phyloP scores from a whole-genome alignment of 106 monocot genomes.

The Gastrodia elata region DNA sequence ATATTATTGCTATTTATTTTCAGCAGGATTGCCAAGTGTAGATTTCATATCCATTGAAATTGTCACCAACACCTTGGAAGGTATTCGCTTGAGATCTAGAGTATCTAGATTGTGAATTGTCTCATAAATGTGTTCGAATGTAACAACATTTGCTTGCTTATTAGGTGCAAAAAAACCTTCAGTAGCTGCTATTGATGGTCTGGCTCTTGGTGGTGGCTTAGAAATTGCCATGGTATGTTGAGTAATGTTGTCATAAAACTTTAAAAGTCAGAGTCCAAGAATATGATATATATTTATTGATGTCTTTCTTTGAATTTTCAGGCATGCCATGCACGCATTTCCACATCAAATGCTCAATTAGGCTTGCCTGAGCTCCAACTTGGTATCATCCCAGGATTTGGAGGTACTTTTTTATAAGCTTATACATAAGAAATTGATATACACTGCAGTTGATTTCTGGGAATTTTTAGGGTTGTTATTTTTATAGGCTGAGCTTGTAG shows the following conservation, averaged over 20 bases:
- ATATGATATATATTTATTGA: background rate
- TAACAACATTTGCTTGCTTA: constrained; percentile 5
- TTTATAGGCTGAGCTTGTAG: background rate
- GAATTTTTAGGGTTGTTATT: background rate
- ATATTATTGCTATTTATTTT: constrained; percentile 3
- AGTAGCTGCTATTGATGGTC: constrained; percentile 87
- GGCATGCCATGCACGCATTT: constrained; percentile 84
- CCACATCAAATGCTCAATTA: constrained; percentile 58
- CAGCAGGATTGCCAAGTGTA: constrained; percentile 52
- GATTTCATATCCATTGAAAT: constrained; percentile 71
- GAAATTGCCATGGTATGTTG: constrained; percentile 84
- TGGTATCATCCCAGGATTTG: constrained; percentile 84
- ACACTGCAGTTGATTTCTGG: background rate
- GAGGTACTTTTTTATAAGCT: constrained; percentile 41
- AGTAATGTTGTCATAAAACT: background rate
- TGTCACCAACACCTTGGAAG: constrained; percentile 69
- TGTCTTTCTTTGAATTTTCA: constrained; percentile 14
- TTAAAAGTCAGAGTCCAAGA: background rate
- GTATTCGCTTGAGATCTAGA: constrained; percentile 16
- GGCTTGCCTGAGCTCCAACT: constrained; percentile 75
- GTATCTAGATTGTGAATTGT: background rate
- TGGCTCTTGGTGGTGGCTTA: constrained; percentile 92
- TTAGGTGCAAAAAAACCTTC: constrained; percentile 81
- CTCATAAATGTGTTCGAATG: background rate
- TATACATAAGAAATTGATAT: background rate